phyloP scores from a whole-genome alignment of 1,139 yeast species.

The Pneumocystis sp. region DNA sequence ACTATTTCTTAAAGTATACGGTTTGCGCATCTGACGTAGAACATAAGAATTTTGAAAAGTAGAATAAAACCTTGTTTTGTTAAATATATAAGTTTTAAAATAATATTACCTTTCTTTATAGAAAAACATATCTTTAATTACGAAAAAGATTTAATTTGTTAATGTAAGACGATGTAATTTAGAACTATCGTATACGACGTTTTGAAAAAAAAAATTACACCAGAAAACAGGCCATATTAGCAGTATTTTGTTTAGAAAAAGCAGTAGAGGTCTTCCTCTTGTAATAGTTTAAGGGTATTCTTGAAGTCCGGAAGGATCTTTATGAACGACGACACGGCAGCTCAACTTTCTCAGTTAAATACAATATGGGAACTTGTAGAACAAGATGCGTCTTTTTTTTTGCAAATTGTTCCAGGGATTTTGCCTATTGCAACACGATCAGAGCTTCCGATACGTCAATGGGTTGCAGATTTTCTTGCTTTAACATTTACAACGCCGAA shows the following conservation, averaged over 20 bases:
- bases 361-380: slow-evolving; percentile 25
- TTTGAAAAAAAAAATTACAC: background rate
- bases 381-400: slow-evolving; percentile 25
- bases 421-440: slow-evolving; percentile 26
- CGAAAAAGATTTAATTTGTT: background rate
- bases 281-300: slow-evolving; percentile 2
- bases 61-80: background rate
- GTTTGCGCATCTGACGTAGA: background rate
- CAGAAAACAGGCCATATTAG: background rate
- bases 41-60: background rate
- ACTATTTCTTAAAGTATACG: slow-evolving; percentile 4
- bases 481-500: slow-evolving; percentile 26
- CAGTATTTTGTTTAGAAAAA: slow-evolving; percentile 5
- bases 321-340: slow-evolving; percentile 5
- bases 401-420: slow-evolving; percentile 25
- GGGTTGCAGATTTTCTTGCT: slow-evolving; percentile 28
- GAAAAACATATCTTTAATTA: background rate
- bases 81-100: background rate
- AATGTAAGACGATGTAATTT: background rate
- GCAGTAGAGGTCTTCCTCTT: slow-evolving; percentile 2
- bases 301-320: slow-evolving; percentile 2
- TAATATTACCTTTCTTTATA: background rate
- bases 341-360: slow-evolving; percentile 21
- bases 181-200: background rate
- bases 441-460: slow-evolving; percentile 23